These are phyloP conservation scores for Cladobotryum protrusum DNA, from an alignment of 2,329 filamentous ascomycete genomes.

Conservation along the genomic window DNA sequence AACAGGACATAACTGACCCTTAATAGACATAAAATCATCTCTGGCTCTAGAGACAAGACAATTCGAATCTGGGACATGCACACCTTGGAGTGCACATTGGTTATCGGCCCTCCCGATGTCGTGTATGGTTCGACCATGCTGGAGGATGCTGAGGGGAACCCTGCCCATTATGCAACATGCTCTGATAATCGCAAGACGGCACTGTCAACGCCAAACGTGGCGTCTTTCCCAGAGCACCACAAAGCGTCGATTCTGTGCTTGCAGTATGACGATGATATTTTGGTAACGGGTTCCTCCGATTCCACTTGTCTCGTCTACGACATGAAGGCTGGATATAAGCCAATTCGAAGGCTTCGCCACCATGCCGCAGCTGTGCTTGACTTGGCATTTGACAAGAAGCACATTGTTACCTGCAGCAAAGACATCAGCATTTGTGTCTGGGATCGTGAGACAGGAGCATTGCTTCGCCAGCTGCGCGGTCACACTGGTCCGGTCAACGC, in stretches of 20 bases:
- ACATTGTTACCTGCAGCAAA: constrained; percentile 97
- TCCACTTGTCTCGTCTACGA: constrained; percentile 88
- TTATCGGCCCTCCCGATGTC: constrained; percentile 74
- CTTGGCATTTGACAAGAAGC: constrained; percentile 82
- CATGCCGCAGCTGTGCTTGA: constrained; percentile 89
- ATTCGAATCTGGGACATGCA: constrained; percentile 95
- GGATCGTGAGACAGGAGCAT: constrained; percentile 72
- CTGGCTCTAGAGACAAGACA: constrained; percentile 89
- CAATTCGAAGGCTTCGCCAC: constrained; percentile 68
- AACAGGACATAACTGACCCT: constrained; percentile 1
- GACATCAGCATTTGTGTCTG: constrained; percentile 91
- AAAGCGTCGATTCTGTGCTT: constrained; percentile 90
- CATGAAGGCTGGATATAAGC: constrained; percentile 69
- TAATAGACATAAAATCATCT: constrained; percentile 81
- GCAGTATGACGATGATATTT: constrained; percentile 86
- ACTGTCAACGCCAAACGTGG: constrained; percentile 47
- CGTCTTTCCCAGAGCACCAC: constrained; percentile 64
- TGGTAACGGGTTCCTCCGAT: constrained; percentile 94
- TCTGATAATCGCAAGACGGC: constrained; percentile 41
- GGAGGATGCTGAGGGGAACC: constrained; percentile 43
- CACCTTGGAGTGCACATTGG: constrained; percentile 74
- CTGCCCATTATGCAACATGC: constrained; percentile 50
- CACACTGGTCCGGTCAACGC: constrained; percentile 93
- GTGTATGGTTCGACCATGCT: constrained; percentile 48
- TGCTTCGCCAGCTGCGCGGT: constrained; percentile 74